Evolutionary conservation across 2,329 filamentous ascomycete species (phyloP), one percentile per base, ranked within the genome.

Genomic region (Fusarium lateritium): DNA sequence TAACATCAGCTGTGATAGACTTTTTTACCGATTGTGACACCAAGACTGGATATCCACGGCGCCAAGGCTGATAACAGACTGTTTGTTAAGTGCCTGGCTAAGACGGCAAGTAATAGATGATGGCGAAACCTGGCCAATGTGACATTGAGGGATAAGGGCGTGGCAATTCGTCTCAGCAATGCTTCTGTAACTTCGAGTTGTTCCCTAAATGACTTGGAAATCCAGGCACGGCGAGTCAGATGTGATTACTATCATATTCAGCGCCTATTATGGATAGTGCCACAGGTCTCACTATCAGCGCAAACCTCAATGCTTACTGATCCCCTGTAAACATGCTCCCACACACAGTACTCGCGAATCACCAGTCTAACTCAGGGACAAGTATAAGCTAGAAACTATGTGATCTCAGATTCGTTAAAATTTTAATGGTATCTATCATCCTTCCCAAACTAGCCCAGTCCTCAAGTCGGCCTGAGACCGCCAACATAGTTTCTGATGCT

Each of bases 11-110:
- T 45, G 40, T 51, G 31, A 51, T 45, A 45, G 39, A 38, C 40
- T 54, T n/a, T 62, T 46, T 62, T 46, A 45, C 42, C 56, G 63
- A 52, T 49, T 70, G 62, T 67, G 40, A 63, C 56, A 55, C 47
- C n/a, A 24, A 40, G 47, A 28, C 40, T 67, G 43, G 52, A 31
- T 36, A 40, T 31, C 45, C 36, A n/a, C 55, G 51, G 47, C 43
- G 63, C 63, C 62, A 63, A 51, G 49, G 21, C 49, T 42, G 47
- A 52, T 52, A 51, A 45, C 33, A 43, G 34, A 50, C n/a, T 36
- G 14, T 38, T 46, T 44, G 14, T 19, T 22, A 47, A 56, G 31
- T 26, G 50, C 36, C 50, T 58, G 38, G 19, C 39, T 36, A 34
- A 44, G 10, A 13, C 28, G 28, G 26, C 26, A 28, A 28, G 26